These are phyloP conservation scores for Ramaria sp. DNA, from an alignment of 768 basidiomycete species.

Conservation along the genomic window DNA sequence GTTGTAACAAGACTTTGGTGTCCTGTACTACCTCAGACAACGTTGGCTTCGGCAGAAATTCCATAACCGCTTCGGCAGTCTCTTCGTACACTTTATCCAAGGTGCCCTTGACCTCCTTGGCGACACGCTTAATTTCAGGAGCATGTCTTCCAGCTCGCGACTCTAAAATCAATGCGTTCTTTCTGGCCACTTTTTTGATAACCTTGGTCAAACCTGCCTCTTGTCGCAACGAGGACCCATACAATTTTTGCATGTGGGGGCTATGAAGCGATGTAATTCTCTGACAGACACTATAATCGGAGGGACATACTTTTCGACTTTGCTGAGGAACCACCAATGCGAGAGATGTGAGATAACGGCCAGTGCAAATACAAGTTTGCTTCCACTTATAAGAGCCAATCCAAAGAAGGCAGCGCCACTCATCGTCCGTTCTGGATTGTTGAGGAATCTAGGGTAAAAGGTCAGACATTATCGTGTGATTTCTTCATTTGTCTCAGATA, in stretches of 20 bases:
- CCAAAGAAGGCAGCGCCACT: conserved; percentile 95
- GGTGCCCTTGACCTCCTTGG: conserved; percentile 84
- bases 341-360: conserved; percentile 79
- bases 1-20: conserved; percentile 82
- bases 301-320: conserved; percentile 74
- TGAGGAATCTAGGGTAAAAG: conserved; percentile 51
- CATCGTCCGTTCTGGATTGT: conserved; percentile 88
- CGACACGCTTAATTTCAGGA: conserved; percentile 74
- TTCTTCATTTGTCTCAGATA: neutral
- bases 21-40: conserved; percentile 88
- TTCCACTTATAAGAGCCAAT: conserved; percentile 81
- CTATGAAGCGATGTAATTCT: conserved; percentile 27
- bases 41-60: conserved; percentile 79
- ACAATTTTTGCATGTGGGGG: conserved; percentile 97
- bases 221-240: conserved; percentile 86
- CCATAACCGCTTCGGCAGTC: conserved; percentile 86
- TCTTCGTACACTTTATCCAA: conserved; percentile 95
- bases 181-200: conserved; percentile 85
- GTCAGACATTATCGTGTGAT: neutral
- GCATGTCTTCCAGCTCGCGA: conserved; percentile 70
- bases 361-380: conserved; percentile 78
- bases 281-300: neutral
- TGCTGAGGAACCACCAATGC: conserved; percentile 93
- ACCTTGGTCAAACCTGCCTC: conserved; percentile 98
- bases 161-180: conserved; percentile 69